Conservation (phyloP, 2,329 filamentous ascomycete species). For the Huntiella decipiens region DNA sequence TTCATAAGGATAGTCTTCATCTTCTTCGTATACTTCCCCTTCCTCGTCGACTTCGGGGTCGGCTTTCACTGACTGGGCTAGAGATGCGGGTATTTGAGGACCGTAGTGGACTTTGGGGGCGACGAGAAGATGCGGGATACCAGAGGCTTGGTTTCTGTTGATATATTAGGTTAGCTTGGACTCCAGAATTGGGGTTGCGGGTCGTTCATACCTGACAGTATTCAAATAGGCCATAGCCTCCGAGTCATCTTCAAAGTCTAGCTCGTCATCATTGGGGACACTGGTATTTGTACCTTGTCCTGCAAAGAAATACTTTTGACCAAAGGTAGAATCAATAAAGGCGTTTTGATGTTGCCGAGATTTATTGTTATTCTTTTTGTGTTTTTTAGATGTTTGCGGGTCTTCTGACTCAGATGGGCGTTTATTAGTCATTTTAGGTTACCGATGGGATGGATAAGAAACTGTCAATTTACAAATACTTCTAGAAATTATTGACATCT, state of each 20-base stretch:
- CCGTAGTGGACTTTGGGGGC: constrained; percentile 33
- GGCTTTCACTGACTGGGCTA: not conserved
- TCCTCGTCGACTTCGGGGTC: not conserved
- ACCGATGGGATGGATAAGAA: not conserved
- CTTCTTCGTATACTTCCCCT: constrained; percentile 16
- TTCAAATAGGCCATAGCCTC: constrained; percentile 53
- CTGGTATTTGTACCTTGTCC: constrained; percentile 32
- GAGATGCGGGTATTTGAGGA: constrained; percentile 27
- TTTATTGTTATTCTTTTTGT: constrained; percentile 17
- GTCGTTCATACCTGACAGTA: constrained; percentile 45
- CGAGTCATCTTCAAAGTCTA: constrained; percentile 47
- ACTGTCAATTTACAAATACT: too few species aligned
- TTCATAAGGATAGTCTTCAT: constrained; percentile 23
- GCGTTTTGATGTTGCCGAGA: constrained; percentile 25
- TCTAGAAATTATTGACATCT: too few species aligned
- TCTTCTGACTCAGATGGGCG: constrained; percentile 1
- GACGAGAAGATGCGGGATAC: constrained; percentile 52
- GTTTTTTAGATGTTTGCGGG: constrained; percentile 1
- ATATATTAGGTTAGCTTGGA: constrained; percentile 19
- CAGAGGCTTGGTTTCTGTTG: constrained; percentile 52
- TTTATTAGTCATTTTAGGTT: constrained; percentile 7
- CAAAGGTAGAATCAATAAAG: constrained; percentile 43
- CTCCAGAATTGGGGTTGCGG: not conserved
- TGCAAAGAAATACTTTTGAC: constrained; percentile 54
- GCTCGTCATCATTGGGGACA: constrained; percentile 31